Evolutionary conservation across 2,329 filamentous ascomycete genomes (phyloP).

Genomic region (Dothistroma pini): DNA sequence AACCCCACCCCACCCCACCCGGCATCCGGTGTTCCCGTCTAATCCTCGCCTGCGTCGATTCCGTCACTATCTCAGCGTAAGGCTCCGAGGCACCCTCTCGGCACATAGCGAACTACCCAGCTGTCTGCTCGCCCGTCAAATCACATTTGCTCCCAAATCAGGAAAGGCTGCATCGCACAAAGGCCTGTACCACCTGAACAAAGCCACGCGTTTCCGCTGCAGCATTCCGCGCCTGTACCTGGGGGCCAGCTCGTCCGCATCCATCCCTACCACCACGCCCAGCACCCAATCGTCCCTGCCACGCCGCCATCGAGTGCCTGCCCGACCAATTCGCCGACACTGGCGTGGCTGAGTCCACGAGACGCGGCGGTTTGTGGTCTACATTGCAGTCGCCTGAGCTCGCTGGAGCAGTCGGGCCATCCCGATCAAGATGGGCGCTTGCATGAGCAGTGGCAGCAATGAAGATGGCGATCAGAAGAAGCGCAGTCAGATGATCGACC

Average conservation of each 20-base stretch:
- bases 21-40: background rate
- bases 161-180: constrained; percentile 1
- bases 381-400: constrained; percentile 23
- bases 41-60: background rate
- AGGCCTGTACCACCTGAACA: constrained; percentile 9
- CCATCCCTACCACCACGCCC: constrained; percentile 4
- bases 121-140: background rate
- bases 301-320: constrained; percentile 2
- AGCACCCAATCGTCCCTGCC: constrained; percentile 1
- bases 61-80: background rate
- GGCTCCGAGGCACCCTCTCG: background rate
- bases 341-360: constrained; percentile 19
- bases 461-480: constrained; percentile 90
- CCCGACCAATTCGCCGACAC: constrained; percentile 7
- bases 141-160: background rate
- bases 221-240: constrained; percentile 18
- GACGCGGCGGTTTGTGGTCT: constrained; percentile 22
- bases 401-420: constrained; percentile 27
- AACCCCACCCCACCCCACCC: background rate
- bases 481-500: constrained; percentile 93
- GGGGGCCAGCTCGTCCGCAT: constrained; percentile 15
- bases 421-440: constrained; percentile 70
- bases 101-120: background rate
- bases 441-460: constrained; percentile 84
- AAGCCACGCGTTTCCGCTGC: constrained; percentile 17